phyloP scores from a whole-genome alignment of 441 rosid genomes.

The Croton setiger region DNA sequence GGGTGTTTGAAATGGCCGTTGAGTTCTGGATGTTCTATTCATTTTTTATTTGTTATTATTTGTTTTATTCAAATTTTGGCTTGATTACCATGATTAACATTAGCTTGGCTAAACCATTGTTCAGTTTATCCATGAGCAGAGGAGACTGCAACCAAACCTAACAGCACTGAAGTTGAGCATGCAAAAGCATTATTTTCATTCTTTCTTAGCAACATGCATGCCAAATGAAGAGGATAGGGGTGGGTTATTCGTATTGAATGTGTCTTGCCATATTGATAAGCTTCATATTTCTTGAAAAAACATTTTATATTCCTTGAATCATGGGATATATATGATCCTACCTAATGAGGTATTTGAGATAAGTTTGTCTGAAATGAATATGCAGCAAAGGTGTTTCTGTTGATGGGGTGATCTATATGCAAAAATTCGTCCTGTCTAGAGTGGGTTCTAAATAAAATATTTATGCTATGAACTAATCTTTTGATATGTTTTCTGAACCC shows the following conservation, averaged over 20 bases:
- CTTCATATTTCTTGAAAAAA: neutral
- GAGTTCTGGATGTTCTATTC: neutral
- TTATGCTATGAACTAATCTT: too few species aligned
- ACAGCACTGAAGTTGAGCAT: neutral
- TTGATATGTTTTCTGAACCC: constrained; percentile 12
- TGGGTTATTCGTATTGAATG: neutral
- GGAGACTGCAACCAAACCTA: neutral
- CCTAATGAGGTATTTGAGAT: neutral
- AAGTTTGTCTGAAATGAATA: neutral
- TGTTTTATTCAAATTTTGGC: neutral
- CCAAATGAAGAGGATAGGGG: constrained; percentile 3
- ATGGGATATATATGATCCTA: neutral
- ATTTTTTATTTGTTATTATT: neutral
- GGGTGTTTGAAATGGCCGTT: neutral
- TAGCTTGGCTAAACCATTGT: neutral
- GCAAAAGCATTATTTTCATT: neutral
- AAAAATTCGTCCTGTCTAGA: neutral
- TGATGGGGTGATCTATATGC: neutral
- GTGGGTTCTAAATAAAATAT: neutral
- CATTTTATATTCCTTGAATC: neutral
- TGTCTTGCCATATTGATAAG: neutral
- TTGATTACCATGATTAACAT: neutral
- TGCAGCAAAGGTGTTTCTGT: neutral
- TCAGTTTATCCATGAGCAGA: constrained; percentile 2
- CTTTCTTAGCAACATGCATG: neutral